Evolutionary conservation across 148 eudicot genomes (phyloP), one percentile per base, ranked within the genome.

Genomic region (Polygonum aviculare): DNA sequence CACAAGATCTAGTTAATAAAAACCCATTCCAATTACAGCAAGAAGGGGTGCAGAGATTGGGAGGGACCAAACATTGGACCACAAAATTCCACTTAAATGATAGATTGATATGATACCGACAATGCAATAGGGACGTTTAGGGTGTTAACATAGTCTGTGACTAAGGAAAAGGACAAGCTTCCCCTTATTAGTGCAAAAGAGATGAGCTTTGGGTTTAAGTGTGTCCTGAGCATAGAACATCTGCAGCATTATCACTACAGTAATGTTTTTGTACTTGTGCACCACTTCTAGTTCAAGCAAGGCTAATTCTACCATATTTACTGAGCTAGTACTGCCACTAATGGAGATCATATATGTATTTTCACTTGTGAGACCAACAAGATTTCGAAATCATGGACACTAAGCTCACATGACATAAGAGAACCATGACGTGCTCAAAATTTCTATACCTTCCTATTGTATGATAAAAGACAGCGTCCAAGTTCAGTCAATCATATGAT

Each of bases 61-160:
- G 72, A 67, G 72, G 72, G 72, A 67, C 72, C 72, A 67, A 67
- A 15, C 18, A 15, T 26, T 67, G 72, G 72, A 67, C 72, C 72
- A 67, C 72, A 36, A 35, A 33, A 4, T 36, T 60, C 35, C 69
- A 60, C 36, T 36, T 60, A 60, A 60, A 10, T 54, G 9, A 54
- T 54, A 31, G 2, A 44, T 15, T 67, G 72, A 67, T 67, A 31
- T 65, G 45, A 67, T 36, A 67, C 22, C 19, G 72, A 67, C 72
- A 67, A 31, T 31, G 8, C 5, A 33, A 67, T 38, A 19, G 67
- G 35, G 72, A 35, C 44, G 44, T 36, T 67, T 67, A 67, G 44
- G 72, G 72, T 67, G 44, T 21, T 67, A 67, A 67, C 41, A 3
- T 67, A 36, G 45, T 67, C 72, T 15, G 38, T 67, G 44, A 67